Evolutionary conservation across 129 eudicot species (phyloP).

Genomic region (Helianthus tuberosus): DNA sequence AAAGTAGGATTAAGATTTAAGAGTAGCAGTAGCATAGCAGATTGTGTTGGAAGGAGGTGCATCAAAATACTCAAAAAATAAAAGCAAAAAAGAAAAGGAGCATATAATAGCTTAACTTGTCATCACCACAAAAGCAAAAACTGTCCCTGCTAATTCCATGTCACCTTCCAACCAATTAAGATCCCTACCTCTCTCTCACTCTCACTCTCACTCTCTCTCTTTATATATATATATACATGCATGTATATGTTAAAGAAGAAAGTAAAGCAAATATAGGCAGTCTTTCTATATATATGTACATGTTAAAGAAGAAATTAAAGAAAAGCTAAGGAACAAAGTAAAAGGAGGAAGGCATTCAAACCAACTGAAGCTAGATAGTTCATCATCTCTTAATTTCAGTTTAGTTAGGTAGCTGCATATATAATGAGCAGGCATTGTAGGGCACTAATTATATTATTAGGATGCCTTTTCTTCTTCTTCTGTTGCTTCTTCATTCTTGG

Average conservation of each 20-base stretch:
- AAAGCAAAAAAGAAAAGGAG: background rate
- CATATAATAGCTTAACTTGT: background rate
- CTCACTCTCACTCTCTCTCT: too few species aligned
- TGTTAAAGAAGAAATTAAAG: slow-evolving; percentile 19
- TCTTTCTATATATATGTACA: too few species aligned
- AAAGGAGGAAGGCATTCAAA: background rate
- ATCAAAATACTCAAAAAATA: slow-evolving; percentile 1
- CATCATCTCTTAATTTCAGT: too few species aligned
- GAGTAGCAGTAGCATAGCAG: background rate
- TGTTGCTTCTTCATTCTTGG: slow-evolving; percentile 36
- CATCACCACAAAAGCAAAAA: slow-evolving; percentile 2
- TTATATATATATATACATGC: too few species aligned
- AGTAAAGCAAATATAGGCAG: too few species aligned
- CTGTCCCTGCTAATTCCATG: background rate
- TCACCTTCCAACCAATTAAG: slow-evolving; percentile 26
- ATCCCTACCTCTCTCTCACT: too few species aligned
- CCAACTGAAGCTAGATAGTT: background rate
- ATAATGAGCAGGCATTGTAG: slow-evolving; percentile 35
- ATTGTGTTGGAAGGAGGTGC: background rate
- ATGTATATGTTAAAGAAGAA: slow-evolving; percentile 33
- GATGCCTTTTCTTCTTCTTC: slow-evolving; percentile 29
- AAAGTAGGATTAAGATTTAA: background rate
- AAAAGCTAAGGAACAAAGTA: slow-evolving; percentile 19
- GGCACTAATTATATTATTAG: slow-evolving; percentile 22
- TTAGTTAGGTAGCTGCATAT: too few species aligned